Base-by-base conservation (phyloP, 1,139 yeast genomes). In the Taphrina wiesneri region DNA sequence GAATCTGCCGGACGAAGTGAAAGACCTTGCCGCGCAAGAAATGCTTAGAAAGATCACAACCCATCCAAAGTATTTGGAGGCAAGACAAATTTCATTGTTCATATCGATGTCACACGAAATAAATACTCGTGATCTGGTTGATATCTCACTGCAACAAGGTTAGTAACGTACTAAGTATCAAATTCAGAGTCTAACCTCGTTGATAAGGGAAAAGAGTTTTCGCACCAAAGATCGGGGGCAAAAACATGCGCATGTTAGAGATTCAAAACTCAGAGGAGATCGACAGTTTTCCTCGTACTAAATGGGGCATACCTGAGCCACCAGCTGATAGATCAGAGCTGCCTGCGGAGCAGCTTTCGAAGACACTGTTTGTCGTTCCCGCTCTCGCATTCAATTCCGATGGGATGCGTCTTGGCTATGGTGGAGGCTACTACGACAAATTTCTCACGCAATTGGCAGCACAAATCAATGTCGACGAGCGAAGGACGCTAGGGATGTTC, bases 241-340 rank as follows among this genome's bases (percentile, higher is more conserved):
- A 39, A 21, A 23, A 17, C 6, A 60, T 60, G 64, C 43, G 30
- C 32, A 49, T 60, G 57, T 43, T 60, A n/a, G 43, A 49, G 15
- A n/a, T 60, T 2, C 4, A 26, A 11, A n/a, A 26, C 2, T 36
- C 39, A 15, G 21, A 39, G 15, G 64, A 60, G 32, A 60, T 60
- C 21, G 52, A 36, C 15, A 7, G 11, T 2, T 60, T 51, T 43
- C 23, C 56, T 15, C 51, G 51, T 4, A 49, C 64, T 5, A 49
- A 19, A 41, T 60, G 56, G 47, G 64, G 64, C 28, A 60, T 60
- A 15, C 64, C 64, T 1, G 64, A 60, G 32, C 64, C 64, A 19
- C 52, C 57, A 3, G 39, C n/a, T 17, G 64, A 28, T 23, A 21
- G 49, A 26, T 5, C 30, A 17, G 41, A 19, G n/a, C 46, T 54